phyloP scores from a whole-genome alignment of 441 rosid genomes.

The Cnidoscolus chayamansa region DNA sequence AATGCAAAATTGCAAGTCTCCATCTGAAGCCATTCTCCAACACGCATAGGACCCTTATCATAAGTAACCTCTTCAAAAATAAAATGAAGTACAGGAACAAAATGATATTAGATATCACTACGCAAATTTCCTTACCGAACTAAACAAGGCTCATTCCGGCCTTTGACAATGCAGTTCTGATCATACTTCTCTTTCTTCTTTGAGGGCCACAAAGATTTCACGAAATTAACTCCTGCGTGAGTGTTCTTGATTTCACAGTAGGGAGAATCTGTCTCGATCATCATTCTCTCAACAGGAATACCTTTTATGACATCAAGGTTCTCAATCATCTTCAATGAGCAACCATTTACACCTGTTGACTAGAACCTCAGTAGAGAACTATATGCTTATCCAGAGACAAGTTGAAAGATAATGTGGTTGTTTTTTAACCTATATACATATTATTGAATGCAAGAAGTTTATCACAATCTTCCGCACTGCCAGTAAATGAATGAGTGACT shows the following conservation, averaged over 20 bases:
- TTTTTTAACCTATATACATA: constrained; percentile 64
- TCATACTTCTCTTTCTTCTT: constrained; percentile 94
- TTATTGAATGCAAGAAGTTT: constrained; percentile 70
- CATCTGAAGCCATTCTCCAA: background rate
- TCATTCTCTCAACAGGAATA: constrained; percentile 81
- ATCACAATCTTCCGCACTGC: constrained; percentile 62
- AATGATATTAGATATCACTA: too few species aligned
- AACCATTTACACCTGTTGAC: constrained; percentile 79
- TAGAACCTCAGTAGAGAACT: constrained; percentile 9
- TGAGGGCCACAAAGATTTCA: constrained; percentile 76
- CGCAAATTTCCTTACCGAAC: constrained; percentile 54
- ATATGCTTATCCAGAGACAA: background rate
- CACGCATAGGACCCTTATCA: background rate
- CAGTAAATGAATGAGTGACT: constrained; percentile 92
- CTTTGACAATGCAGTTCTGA: constrained; percentile 67
- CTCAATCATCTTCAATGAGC: constrained; percentile 78
- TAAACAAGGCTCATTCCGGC: constrained; percentile 92
- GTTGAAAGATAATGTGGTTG: background rate
- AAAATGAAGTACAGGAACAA: background rate
- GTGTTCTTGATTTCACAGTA: constrained; percentile 87
- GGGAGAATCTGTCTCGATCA: constrained; percentile 98
- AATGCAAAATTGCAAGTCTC: too few species aligned
- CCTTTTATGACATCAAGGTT: constrained; percentile 72
- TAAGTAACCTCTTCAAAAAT: background rate
- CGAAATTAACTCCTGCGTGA: constrained; percentile 66